Evolutionary conservation across 441 rosid genomes (phyloP).

Genomic region (Gossypium lobatum): DNA sequence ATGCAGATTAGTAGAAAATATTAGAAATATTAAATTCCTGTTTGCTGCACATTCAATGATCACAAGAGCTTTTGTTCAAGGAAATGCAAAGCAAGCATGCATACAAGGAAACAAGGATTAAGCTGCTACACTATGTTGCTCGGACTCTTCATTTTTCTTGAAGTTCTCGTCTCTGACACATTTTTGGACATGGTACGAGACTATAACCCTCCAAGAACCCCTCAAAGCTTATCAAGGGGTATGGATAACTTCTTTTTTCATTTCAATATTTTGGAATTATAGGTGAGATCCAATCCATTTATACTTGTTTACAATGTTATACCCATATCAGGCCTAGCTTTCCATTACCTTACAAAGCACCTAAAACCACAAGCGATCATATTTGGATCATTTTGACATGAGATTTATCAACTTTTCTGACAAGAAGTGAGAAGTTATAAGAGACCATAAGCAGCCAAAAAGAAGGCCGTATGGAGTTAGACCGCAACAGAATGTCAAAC

Average conservation of each 20-base stretch:
- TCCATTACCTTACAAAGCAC: not conserved
- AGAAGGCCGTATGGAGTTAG: not conserved
- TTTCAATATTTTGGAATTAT: not conserved
- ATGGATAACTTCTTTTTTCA: not conserved
- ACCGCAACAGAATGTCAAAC: not conserved
- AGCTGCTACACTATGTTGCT: no score
- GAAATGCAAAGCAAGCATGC: not conserved
- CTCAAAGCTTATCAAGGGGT: not conserved
- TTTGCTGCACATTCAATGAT: not conserved
- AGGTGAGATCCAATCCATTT: not conserved
- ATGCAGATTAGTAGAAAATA: not conserved
- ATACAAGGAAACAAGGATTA: not conserved
- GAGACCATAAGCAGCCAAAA: not conserved
- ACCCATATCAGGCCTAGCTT: not conserved
- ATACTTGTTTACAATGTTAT: not conserved
- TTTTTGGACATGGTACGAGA: no score
- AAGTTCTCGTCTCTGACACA: no score
- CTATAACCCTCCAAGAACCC: no score
- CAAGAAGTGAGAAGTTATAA: not conserved
- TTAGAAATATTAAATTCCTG: slow-evolving; percentile 13
- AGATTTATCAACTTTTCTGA: not conserved
- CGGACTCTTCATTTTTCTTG: no score
- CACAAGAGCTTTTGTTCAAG: not conserved
- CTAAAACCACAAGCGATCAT: not conserved
- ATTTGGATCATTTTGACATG: not conserved